Evolutionary conservation across 768 basidiomycete genomes (phyloP), one percentile per base, ranked within the genome.

Genomic region (Scleroderma bovista): DNA sequence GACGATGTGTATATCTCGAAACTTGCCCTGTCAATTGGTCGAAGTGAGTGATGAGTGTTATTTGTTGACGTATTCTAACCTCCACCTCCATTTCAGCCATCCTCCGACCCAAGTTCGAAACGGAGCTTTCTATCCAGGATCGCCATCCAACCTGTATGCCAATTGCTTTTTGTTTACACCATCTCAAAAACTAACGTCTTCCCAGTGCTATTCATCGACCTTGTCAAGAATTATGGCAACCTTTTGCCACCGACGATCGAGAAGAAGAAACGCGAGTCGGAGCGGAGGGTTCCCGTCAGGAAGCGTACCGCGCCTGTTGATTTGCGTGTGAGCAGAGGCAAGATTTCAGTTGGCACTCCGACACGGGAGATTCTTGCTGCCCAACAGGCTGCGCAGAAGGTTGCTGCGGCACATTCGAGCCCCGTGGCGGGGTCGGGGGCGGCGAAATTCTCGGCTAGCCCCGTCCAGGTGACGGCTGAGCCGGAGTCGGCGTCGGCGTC

Each of bases 261-360:
- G 42, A 84, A 80, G 61, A 95, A 94, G 74, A 89, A 86, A 59
- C 83, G 84, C 20, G 92, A 94, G 60, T 85, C 89, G 0, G 92
- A 90, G 56, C 83, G 93, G 41, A 88, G 84, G 52, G 74, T 88
- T 40, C 93, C 90, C 12, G 62, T 83, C 20, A 78, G 93, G 37
- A 94, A 93, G 61, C 87, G 89, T 47, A 95, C 93, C 3, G 86
- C 87, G 0, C 84, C 85, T 0, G 71, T 94, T 41, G 93, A 96
- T 65, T 86, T 93, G 83, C 85, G 93, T 42, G 75, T 91, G 65
- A 91, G 85, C 56, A 77, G 93, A 54, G 80, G 81, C 56, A 78
- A 77, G 49, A 80, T 95, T 47, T 85, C 87, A 2, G 76, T 79
- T 3, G 86, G 83, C 22, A 77, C 78, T 3, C 86, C 92, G 53